Evolutionary conservation across 139 green algal genomes (phyloP).

Genomic region (Closterium sp.): DNA sequence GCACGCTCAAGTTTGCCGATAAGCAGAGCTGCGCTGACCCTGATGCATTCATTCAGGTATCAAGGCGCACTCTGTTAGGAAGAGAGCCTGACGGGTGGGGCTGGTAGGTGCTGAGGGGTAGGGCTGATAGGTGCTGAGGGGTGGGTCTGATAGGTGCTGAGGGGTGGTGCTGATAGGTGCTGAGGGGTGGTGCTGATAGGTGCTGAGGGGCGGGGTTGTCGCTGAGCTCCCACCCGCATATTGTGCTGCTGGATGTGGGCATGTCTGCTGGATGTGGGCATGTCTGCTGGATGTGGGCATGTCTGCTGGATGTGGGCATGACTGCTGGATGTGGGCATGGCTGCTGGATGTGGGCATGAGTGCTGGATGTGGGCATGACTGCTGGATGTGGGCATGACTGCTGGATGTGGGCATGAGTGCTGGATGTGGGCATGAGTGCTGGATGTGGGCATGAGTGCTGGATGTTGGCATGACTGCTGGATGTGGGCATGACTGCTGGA

Average conservation of each 20-base stretch:
- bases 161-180: slow-evolving; percentile 7
- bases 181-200: neutral
- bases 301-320: too few species aligned
- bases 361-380: slow-evolving; percentile 18
- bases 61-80: too few species aligned
- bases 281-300: too few species aligned
- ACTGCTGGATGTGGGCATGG: slow-evolving; percentile 36
- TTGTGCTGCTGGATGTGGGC: slow-evolving; percentile 54
- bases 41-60: slow-evolving; percentile 23
- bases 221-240: slow-evolving; percentile 28
- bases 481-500: slow-evolving; percentile 31
- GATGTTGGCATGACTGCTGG: too few species aligned
- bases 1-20: slow-evolving; percentile 40
- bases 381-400: slow-evolving; percentile 36
- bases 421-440: slow-evolving; percentile 28
- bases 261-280: too few species aligned
- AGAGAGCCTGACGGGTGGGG: too few species aligned
- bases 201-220: too few species aligned
- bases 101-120: too few species aligned
- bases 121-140: too few species aligned
- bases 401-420: slow-evolving; percentile 31
- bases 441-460: slow-evolving; percentile 28
- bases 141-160: slow-evolving; percentile 3
- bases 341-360: too few species aligned
- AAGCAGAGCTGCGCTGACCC: slow-evolving; percentile 42